phyloP scores from a whole-genome alignment of 352 stramenopile species.

The Globisporangium irregulare region DNA sequence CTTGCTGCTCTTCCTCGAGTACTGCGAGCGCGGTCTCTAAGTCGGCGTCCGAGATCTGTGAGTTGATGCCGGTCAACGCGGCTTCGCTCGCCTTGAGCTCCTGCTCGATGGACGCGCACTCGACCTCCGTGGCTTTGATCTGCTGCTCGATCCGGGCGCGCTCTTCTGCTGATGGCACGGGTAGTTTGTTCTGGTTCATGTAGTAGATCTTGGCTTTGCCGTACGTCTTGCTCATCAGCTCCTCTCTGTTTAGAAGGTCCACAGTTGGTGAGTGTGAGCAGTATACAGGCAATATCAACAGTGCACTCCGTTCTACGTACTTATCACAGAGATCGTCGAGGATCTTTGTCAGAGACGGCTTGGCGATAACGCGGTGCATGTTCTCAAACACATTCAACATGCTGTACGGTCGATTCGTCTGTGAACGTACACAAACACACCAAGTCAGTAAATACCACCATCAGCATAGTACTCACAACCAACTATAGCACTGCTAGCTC shows the following conservation, averaged over 20 bases:
- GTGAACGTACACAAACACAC: not conserved
- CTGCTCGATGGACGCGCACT: conserved; percentile 48
- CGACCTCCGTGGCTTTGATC: conserved; percentile 45
- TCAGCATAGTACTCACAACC: conserved; percentile 1
- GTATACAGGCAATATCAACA: not conserved
- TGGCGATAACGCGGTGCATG: conserved; percentile 69
- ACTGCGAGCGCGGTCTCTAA: conserved; percentile 46
- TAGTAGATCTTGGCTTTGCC: conserved; percentile 85
- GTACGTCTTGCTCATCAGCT: conserved; percentile 71
- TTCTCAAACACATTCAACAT: conserved; percentile 87
- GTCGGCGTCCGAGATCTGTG: conserved; percentile 66
- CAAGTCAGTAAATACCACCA: conserved; percentile 11
- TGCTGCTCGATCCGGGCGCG: conserved; percentile 41
- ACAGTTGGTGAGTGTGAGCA: not conserved
- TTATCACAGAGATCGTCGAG: conserved; percentile 67
- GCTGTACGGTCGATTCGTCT: conserved; percentile 83
- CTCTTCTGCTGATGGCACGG: conserved; percentile 47
- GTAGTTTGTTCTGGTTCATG: conserved; percentile 72
- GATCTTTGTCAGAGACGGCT: conserved; percentile 70
- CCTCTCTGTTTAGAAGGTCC: conserved; percentile 25
- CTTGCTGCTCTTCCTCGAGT: conserved; percentile 37
- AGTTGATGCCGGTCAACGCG: conserved; percentile 41
- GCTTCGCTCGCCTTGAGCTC: conserved; percentile 54
- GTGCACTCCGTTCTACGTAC: conserved; percentile 22
- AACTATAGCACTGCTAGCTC: conserved; percentile 2